These are phyloP conservation scores for Ramichloridium luteum DNA, from an alignment of 2,329 filamentous ascomycete genomes.

Conservation along the genomic window DNA sequence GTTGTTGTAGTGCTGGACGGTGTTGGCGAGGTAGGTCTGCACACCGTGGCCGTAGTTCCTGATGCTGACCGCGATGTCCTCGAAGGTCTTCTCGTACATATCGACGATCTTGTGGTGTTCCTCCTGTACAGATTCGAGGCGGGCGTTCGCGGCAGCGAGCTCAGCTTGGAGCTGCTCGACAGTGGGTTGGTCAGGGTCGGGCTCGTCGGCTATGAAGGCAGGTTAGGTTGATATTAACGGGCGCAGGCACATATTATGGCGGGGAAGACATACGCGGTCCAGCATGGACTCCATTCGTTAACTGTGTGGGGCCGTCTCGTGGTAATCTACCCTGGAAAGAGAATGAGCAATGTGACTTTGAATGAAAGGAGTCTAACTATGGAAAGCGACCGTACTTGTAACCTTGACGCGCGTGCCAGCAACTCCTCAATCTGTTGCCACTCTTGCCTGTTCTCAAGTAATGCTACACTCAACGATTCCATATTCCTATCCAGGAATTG, in stretches of 20 bases:
- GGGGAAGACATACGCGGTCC: not conserved
- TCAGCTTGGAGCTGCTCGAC: constrained; percentile 18
- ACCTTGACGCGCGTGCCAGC: constrained; percentile 20
- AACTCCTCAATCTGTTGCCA: constrained; percentile 23
- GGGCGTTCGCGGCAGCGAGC: constrained; percentile 17
- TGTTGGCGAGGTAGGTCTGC: constrained; percentile 30
- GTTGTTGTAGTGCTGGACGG: constrained; percentile 37
- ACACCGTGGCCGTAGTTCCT: constrained; percentile 29
- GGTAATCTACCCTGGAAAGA: constrained; percentile 3
- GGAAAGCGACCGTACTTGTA: constrained; percentile 9
- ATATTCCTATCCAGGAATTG: constrained; percentile 26
- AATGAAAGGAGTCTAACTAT: not conserved
- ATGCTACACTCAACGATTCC: constrained; percentile 23
- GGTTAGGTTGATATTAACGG: too few relatives aligned
- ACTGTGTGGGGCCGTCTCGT: not conserved
- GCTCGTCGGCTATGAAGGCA: constrained; percentile 9
- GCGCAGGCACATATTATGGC: too few relatives aligned
- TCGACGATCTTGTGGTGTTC: constrained; percentile 17
- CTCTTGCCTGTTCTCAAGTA: constrained; percentile 26
- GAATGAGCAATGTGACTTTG: not conserved
- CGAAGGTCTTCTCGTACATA: constrained; percentile 31
- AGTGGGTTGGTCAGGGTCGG: constrained; percentile 16
- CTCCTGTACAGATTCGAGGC: constrained; percentile 18
- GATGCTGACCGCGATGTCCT: constrained; percentile 21
- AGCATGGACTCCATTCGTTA: not conserved